Percentiles rank a stretch among this genome's conserved stretches.
phyloP scores from a whole-genome alignment of 805 yeast species.

The Diddensiella santjacobensis region DNA sequence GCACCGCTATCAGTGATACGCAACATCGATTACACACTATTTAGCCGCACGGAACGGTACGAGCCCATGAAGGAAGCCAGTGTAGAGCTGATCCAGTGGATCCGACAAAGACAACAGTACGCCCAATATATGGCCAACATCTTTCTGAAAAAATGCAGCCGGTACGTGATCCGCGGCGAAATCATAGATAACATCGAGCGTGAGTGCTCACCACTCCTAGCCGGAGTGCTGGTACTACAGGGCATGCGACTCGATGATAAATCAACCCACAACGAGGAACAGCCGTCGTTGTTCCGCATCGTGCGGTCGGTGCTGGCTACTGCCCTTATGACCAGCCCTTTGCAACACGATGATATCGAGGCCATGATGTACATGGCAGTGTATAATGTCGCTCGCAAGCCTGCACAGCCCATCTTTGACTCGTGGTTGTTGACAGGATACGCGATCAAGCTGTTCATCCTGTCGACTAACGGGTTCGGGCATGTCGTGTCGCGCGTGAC shows the following conservation, averaged over 20 bases:
- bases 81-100: conserved; percentile 46
- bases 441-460: conserved; percentile 48
- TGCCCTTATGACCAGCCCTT: conserved; percentile 47
- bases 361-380: conserved; percentile 53
- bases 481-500: conserved; percentile 7
- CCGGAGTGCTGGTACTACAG: conserved; percentile 16
- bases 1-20: conserved; percentile 34
- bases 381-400: conserved; percentile 52
- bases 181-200: conserved; percentile 45
- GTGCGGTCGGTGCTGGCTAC: conserved; percentile 49
- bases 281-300: conserved; percentile 44
- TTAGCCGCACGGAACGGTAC: conserved; percentile 25
- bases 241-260: conserved; percentile 46
- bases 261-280: conserved; percentile 46
- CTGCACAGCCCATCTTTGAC: conserved; percentile 50
- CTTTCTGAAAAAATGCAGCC: conserved; percentile 51
- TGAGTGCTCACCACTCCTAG: conserved; percentile 12
- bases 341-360: conserved; percentile 58
- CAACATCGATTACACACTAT: conserved; percentile 18
- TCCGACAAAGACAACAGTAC: conserved; percentile 40
- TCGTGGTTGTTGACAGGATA: conserved; percentile 50
- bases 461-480: conserved; percentile 42
- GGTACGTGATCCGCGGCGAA: conserved; percentile 59
- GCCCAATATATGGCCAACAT: conserved; percentile 45
- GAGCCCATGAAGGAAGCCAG: conserved; percentile 37